Conservation (phyloP, 202 grass and related monocot species). For the Carex arenaria region DNA sequence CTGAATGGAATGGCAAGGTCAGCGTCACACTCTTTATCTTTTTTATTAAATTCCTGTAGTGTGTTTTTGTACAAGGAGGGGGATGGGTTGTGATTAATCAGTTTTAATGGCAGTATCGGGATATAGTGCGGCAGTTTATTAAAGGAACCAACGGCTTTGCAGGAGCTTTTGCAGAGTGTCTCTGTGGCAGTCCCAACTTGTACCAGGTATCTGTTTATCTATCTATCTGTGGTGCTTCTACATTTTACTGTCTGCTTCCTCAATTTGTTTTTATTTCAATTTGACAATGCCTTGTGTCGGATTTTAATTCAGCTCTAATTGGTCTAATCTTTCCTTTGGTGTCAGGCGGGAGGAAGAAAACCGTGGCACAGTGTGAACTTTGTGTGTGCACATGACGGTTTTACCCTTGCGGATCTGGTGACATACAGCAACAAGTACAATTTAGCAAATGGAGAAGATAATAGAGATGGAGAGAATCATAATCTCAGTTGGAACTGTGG, state of each 20-base stretch:
- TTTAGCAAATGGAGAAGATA: constrained; percentile 77
- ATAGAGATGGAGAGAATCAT: constrained; percentile 93
- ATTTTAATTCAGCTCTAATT: background rate
- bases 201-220: constrained; percentile 73
- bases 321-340: constrained; percentile 1
- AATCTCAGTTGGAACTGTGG: constrained; percentile 99
- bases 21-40: background rate
- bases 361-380: constrained; percentile 97
- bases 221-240: background rate
- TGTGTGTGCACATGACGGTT: constrained; percentile 93
- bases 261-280: background rate
- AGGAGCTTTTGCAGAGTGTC: constrained; percentile 88
- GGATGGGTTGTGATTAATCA: constrained; percentile 3
- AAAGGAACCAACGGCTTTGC: constrained; percentile 95
- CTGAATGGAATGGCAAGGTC: constrained; percentile 98
- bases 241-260: background rate
- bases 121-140: constrained; percentile 85
- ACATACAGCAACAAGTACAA: constrained; percentile 93
- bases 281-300: background rate
- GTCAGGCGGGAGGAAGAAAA: constrained; percentile 86
- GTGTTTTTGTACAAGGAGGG: background rate
- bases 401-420: constrained; percentile 92
- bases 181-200: constrained; percentile 90
- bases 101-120: constrained; percentile 64
- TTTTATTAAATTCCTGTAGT: background rate